phyloP scores from a whole-genome alignment of 2,329 filamentous ascomycete species.

The Leptographium galeiforme region DNA sequence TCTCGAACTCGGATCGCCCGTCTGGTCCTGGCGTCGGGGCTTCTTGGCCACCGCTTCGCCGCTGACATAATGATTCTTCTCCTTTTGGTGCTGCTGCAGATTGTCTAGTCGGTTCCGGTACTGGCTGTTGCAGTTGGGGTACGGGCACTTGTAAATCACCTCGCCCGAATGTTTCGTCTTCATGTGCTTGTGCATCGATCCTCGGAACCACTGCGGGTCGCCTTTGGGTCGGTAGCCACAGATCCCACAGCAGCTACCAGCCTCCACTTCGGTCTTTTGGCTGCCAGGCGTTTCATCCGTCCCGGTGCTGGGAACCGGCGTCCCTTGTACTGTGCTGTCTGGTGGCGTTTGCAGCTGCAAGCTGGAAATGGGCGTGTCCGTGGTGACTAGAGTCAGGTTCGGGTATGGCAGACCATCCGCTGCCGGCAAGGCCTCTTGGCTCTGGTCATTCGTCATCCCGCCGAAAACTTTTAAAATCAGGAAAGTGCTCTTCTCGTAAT shows the following conservation, averaged over 20 bases:
- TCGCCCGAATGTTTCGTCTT: slow-evolving; percentile 39
- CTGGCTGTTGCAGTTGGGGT: slow-evolving; percentile 37
- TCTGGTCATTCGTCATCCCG: neutral
- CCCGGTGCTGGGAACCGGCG: neutral
- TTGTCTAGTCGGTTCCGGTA: slow-evolving; percentile 45
- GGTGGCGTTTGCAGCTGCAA: neutral
- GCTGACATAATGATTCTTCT: slow-evolving; percentile 41
- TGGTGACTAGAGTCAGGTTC: neutral
- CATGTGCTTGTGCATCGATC: slow-evolving; percentile 45
- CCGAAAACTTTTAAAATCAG: slow-evolving; percentile 22
- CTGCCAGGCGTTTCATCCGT: neutral
- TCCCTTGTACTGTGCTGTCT: neutral
- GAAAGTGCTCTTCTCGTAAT: slow-evolving; percentile 27
- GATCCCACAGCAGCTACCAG: slow-evolving; percentile 32
- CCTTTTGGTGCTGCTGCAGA: slow-evolving; percentile 40
- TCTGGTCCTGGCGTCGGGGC: slow-evolving; percentile 4
- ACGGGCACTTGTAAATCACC: slow-evolving; percentile 38
- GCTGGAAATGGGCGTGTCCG: neutral
- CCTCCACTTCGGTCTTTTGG: slow-evolving; percentile 18
- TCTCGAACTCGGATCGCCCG: neutral
- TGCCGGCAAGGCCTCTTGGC: neutral
- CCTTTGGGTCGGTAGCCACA: slow-evolving; percentile 44
- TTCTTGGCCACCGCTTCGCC: slow-evolving; percentile 19
- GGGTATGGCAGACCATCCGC: neutral
- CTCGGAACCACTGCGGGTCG: slow-evolving; percentile 43